Base-by-base conservation (phyloP, 306 rosid genomes). In the Vachellia collinsii region DNA sequence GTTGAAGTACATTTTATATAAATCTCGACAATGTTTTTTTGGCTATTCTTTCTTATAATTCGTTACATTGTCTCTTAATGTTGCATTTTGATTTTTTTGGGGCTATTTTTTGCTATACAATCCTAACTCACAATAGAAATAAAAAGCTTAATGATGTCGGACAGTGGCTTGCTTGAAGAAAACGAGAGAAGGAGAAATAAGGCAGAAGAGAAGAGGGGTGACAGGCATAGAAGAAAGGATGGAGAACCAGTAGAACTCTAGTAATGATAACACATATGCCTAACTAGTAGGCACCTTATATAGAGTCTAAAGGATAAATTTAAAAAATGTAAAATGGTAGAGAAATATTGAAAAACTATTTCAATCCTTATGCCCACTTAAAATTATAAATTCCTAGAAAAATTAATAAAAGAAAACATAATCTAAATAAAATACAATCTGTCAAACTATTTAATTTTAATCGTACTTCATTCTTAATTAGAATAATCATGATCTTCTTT, bases 401-500 rank as follows among this genome's bases (percentile, higher is more conserved):
- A 59, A 20, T 20, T 8, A n/a, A 59, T 59, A 59, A 59, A 23
- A 59, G 3, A 23, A 22, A 59, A n/a, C 36, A 58, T 20, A 20
- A 22, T 53, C 17, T 6, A 17, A 53, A 53, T 53, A 5, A 53
- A 53, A 17, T 2, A 53, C 10, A 46, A 46, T 50, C 2, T 0
- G 72, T 89, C 92, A 20, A 85, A 89, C 82, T 91, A 97, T 94
- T 51, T 51, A 54, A 7, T 54, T 54, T n/a, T 19, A 54, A 54
- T 54, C 61, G 25, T n/a, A n/a, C 23, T 19, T 12, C 5, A 47
- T 47, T 47, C 17, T 47, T 47, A 47, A 47, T 13, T 5, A 47
- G 12, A 47, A 12, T 22, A 3, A 11, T 59, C 65, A 20, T 22
- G 25, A 22, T 59, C 37, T 59, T 59, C 9, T 59, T 59, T 11